Base-by-base conservation (phyloP, 495 filamentous ascomycete species). In the Schizothecium vesticola region DNA sequence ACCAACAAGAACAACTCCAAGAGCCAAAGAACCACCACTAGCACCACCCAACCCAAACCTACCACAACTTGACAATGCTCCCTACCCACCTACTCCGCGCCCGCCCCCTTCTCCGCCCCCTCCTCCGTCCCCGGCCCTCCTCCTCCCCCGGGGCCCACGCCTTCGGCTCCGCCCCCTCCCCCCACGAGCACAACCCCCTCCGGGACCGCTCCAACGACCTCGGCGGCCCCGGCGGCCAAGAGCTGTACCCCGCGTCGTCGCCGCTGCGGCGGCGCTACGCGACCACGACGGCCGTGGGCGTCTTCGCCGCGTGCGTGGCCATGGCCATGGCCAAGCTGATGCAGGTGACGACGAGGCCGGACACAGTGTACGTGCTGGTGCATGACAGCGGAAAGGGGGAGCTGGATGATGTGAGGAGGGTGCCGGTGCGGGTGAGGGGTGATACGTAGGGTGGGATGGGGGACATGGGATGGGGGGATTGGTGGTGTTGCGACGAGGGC, bases 241-340 rank as follows among this genome's bases (percentile, higher is more conserved):
- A 68, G 21, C 9, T 64, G 25, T 68, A 64, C 26, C 66, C 66
- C 8, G 24, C 28, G 2, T 56, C 61, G 1, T 57, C 23, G n/a
- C 23, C 9, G 0, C 33, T 29, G 22, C 28, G 26, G 13, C 70
- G 71, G 23, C 56, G 57, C 16, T 72, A 56, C 28, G 59, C 67
- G 9, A 51, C 69, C 26, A 69, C 64, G 0, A 73, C 73, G 1
- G 61, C 69, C 5, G 60, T 31, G 4, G 69, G 73, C 3, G 63
- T 73, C 1, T 0, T 73, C 8, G 59, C 68, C 0, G 69, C 69
- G 2, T 62, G 62, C 1, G 67, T 59, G 3, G 29, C 68, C 25
- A 62, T 75, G 59, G 13, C 56, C 3, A 59, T 63, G 23, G 71
- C 69, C 10, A 71, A 71, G 60, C 13, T 56, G 13, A 51, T 67